phyloP scores from a whole-genome alignment of 441 rosid species.

The Pelargonium australe region DNA sequence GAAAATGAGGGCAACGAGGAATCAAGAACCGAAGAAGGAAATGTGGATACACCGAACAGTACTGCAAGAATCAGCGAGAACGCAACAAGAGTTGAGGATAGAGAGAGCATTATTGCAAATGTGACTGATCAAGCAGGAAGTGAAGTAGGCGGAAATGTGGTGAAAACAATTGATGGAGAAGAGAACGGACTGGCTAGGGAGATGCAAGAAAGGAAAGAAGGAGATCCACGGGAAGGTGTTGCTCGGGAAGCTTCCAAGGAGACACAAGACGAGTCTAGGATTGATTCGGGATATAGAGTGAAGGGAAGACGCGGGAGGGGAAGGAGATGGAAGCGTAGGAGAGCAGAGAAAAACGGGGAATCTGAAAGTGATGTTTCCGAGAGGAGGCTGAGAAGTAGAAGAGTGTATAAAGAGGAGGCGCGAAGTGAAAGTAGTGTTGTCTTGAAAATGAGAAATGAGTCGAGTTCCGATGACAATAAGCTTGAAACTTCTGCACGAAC shows the following conservation, averaged over 20 bases:
- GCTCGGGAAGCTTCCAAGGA: no score
- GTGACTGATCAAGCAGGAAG: background rate
- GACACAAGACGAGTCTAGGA: slow-evolving; percentile 6
- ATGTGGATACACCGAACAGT: background rate
- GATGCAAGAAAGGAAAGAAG: no score
- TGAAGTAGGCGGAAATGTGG: slow-evolving; percentile 21
- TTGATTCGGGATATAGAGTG: slow-evolving; percentile 9
- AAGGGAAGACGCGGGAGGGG: slow-evolving; percentile 21
- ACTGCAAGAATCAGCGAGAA: slow-evolving; percentile 2
- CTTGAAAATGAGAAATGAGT: background rate
- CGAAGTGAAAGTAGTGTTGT: slow-evolving; percentile 15
- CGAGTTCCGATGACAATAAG: background rate
- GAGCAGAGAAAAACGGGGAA: slow-evolving; percentile 22
- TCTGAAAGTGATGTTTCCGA: slow-evolving; percentile 14
- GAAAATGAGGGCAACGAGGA: no score
- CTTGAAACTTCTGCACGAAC: background rate
- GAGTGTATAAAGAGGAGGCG: slow-evolving; percentile 4
- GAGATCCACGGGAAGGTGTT: no score
- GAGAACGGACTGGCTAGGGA: no score
- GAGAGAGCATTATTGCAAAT: slow-evolving; percentile 16
- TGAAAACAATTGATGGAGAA: background rate
- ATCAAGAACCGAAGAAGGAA: no score
- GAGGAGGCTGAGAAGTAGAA: slow-evolving; percentile 13
- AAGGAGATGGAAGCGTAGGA: slow-evolving; percentile 34
- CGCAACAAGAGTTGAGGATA: background rate